phyloP scores from a whole-genome alignment of 495 filamentous ascomycete genomes.

The Cladorrhinum samala region DNA sequence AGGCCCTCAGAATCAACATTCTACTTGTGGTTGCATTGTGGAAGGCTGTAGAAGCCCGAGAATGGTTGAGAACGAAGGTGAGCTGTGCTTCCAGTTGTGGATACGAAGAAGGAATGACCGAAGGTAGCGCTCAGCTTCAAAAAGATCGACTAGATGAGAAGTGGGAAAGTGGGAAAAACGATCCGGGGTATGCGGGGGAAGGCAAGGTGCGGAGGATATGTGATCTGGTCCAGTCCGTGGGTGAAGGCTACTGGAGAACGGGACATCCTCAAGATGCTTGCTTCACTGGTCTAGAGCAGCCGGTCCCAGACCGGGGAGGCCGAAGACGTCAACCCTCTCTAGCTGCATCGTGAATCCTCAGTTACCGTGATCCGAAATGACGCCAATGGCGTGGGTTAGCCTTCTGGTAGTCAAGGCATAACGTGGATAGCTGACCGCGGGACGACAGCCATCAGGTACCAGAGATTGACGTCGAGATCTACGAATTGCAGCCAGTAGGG shows the following conservation, averaged over 20 bases:
- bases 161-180: neutral
- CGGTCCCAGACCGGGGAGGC: too few species aligned
- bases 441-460: neutral
- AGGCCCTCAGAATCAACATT: conserved; percentile 1
- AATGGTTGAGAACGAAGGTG: neutral
- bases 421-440: neutral
- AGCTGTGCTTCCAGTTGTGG: neutral
- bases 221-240: neutral
- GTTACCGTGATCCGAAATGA: conserved; percentile 7
- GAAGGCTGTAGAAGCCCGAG: neutral
- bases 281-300: too few species aligned
- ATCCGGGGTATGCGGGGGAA: conserved; percentile 1
- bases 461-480: neutral
- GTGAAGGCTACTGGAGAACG: neutral
- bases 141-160: neutral
- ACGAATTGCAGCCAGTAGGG: neutral
- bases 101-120: neutral
- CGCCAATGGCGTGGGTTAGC: neutral
- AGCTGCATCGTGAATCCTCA: too few species aligned
- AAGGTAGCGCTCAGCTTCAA: neutral
- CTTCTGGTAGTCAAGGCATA: neutral
- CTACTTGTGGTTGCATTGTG: neutral
- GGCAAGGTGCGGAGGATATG: neutral
- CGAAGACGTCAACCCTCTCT: too few species aligned
- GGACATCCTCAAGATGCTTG: too few species aligned